Percentiles rank a stretch among this genome's conserved stretches.
Conservation (phyloP, 2,329 filamentous ascomycete species). For the Fusarium illudens region DNA sequence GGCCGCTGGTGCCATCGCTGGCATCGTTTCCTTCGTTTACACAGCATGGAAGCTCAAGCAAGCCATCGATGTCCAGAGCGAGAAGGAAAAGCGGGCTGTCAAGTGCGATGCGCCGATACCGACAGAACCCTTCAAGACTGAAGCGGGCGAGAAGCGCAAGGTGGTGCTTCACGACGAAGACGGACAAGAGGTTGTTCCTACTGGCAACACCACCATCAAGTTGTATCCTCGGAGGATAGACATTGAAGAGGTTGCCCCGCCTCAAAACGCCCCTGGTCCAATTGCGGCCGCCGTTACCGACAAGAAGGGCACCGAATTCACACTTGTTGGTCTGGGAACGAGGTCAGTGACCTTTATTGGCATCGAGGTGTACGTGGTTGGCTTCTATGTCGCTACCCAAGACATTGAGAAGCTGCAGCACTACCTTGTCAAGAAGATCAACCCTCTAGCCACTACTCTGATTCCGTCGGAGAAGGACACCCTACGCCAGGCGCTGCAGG, state of each 20-base stretch:
- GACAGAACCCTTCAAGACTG: conserved; percentile 57
- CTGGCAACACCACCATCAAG: conserved; percentile 81
- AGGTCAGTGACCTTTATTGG: conserved; percentile 88
- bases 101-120: conserved; percentile 52
- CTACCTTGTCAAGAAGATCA: conserved; percentile 78
- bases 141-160: conserved; percentile 62
- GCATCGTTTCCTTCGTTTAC: conserved; percentile 60
- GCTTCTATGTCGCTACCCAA: conserved; percentile 85
- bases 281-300: conserved; percentile 50
- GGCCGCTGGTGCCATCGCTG: conserved; percentile 58
- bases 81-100: conserved; percentile 53
- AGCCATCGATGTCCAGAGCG: conserved; percentile 46
- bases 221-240: conserved; percentile 78
- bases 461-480: conserved; percentile 82
- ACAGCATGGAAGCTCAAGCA: conserved; percentile 61
- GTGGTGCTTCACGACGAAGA: conserved; percentile 72
- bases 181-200: conserved; percentile 78
- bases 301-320: conserved; percentile 73
- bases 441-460: conserved; percentile 80
- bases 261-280: conserved; percentile 43
- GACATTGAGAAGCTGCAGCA: conserved; percentile 85
- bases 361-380: conserved; percentile 94
- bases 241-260: conserved; percentile 57
- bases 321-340: conserved; percentile 85
- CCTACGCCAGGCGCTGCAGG: conserved; percentile 73